phyloP scores from a whole-genome alignment of 495 filamentous ascomycete genomes.

The Polyplosphaeria fusca region DNA sequence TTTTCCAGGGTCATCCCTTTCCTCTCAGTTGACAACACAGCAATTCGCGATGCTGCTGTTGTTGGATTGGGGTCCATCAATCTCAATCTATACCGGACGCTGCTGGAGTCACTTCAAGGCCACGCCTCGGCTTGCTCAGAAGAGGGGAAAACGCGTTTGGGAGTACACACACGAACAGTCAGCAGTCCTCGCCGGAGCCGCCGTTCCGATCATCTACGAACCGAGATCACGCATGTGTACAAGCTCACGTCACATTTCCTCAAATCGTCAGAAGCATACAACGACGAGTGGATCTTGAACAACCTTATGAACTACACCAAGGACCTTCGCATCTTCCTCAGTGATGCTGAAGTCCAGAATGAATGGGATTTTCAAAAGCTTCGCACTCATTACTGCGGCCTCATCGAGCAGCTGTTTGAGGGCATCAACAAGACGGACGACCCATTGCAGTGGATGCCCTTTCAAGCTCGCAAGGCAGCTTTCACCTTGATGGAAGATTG shows the following conservation, averaged over 20 bases:
- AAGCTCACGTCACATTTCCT: constrained; percentile 91
- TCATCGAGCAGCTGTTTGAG: constrained; percentile 90
- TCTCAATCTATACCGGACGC: constrained; percentile 86
- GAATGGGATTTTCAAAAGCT: constrained; percentile 95
- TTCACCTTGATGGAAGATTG: constrained; percentile 98
- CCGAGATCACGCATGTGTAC: constrained; percentile 93
- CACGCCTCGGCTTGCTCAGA: constrained; percentile 78
- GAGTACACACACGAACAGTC: constrained; percentile 68
- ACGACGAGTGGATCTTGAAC: constrained; percentile 87
- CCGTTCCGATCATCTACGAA: constrained; percentile 79
- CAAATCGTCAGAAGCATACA: constrained; percentile 70
- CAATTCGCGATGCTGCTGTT: constrained; percentile 87
- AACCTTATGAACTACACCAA: constrained; percentile 89
- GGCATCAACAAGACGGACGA: constrained; percentile 84
- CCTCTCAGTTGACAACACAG: constrained; percentile 68
- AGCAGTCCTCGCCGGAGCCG: constrained; percentile 73
- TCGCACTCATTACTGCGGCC: constrained; percentile 85
- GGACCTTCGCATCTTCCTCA: constrained; percentile 88
- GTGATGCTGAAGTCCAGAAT: constrained; percentile 88
- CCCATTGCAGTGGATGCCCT: constrained; percentile 88
- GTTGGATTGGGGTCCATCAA: constrained; percentile 91
- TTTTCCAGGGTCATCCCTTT: constrained; percentile 90
- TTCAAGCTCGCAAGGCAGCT: constrained; percentile 87
- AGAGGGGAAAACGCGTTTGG: constrained; percentile 79
- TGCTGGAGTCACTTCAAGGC: constrained; percentile 85